A percentile compares a stretch with the other conserved stretches of the same genome.
These are phyloP conservation scores for Sideroxylon spinosum DNA, from an alignment of 179 eudicot species.

Conservation along the genomic window DNA sequence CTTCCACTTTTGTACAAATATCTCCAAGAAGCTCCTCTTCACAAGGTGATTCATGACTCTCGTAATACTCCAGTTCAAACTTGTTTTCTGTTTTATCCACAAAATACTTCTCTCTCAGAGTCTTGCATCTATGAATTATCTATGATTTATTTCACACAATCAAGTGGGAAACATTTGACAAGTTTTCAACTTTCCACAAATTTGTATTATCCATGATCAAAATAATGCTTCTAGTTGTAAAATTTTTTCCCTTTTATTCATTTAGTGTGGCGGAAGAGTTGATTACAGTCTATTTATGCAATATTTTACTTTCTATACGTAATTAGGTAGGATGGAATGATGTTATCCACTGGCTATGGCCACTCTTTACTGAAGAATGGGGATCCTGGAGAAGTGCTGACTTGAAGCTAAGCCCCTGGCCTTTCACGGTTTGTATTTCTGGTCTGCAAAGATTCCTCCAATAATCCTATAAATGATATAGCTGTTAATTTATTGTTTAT, in stretches of 20 bases:
- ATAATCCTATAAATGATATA: neutral
- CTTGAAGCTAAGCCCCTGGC: constrained; percentile 73
- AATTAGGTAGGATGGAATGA: constrained; percentile 74
- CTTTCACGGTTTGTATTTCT: constrained; percentile 54
- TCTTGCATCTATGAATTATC: neutral
- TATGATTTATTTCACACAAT: neutral
- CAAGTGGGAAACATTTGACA: neutral
- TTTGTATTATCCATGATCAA: too few species aligned
- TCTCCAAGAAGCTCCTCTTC: constrained; percentile 66
- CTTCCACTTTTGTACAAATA: constrained; percentile 61
- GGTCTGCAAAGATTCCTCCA: neutral
- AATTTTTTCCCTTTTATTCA: neutral
- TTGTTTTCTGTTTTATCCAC: neutral
- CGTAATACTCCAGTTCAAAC: neutral
- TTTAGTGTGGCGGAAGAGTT: neutral
- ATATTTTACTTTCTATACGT: constrained; percentile 11
- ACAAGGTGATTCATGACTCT: constrained; percentile 40
- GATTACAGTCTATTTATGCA: neutral
- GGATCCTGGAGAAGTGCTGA: constrained; percentile 78
- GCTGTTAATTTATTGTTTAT: neutral
- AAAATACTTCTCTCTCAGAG: neutral
- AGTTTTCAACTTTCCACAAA: neutral
- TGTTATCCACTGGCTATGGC: constrained; percentile 98
- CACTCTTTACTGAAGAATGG: constrained; percentile 91
- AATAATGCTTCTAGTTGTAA: neutral